Evolutionary conservation across 805 yeast genomes (phyloP), one percentile per base, ranked within the genome.

Genomic region (Torulaspora gathmanii): DNA sequence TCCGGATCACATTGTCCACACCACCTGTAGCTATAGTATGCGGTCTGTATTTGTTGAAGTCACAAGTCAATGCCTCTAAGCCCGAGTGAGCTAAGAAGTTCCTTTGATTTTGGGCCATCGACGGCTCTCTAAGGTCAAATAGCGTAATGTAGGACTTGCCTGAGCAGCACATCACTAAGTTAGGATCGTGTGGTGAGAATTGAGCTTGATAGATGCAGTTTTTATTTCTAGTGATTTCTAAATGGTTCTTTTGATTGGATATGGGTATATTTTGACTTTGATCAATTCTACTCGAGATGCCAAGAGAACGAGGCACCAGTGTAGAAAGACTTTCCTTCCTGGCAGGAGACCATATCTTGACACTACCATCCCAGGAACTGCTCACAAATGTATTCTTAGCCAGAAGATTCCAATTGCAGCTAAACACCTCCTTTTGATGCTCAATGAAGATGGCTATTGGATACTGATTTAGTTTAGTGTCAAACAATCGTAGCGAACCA

Each of bases 321-420:
- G 90, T 82, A 45, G 80, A 38, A 44, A 86, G 50, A 20, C 88
- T 78, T 15, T 72, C 68, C 23, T 64, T 67, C 45, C 89, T 70
- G 31, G 65, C 64, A 0, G 93, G 89, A 0, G 81, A 64, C 95
- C 95, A 86, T 3, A 87, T 58, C 63, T 86, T 87, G 30, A 90
- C 76, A 0, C 84, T 70, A 0, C 97, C 96, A 63, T 91, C 98
- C 98, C 98, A 91, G 7, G 95, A 83, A 22, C 90, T 77, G 15
- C 91, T 75, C 31, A 83, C 80, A 64, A 91, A 86, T 13, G 70
- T 71, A 4, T 74, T 59, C 65, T 88, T 85, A 51, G 81, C 83
- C 3, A 80, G 76, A 47, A 82, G 60, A 58, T 82, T 83, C 93
- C 93, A 85, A 55, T 78, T 77, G 28, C 85, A 78, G 13, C 83